Evolutionary conservation across 352 stramenopile genomes (phyloP), one percentile per base, ranked within the genome.

Genomic region (Phytophthora quininea): DNA sequence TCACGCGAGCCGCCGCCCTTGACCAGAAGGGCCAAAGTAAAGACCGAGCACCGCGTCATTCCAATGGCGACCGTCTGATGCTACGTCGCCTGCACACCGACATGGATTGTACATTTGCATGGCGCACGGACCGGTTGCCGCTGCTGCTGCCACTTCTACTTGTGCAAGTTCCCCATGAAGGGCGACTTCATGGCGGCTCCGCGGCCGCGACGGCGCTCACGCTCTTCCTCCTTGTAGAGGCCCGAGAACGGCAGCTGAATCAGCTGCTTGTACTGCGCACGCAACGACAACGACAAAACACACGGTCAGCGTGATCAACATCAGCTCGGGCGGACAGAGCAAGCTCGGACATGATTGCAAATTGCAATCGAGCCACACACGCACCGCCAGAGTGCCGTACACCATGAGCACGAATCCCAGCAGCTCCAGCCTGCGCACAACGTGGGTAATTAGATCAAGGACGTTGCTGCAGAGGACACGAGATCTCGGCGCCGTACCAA

Each of bases 221-320:
- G 81, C 54, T 76, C 56, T 58, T 94, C 82, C 3, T 71, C 58
- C 15, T 64, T 73, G 60, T 94, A 94, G 24, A 92, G 66, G 52
- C 62, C 58, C 7, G 49, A 14, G 15, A 80, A 10, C 3, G 87
- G 85, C 37, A 93, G 63, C 30, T 62, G 73, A 30, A 93, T 66
- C 31, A 95, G 68, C 69, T 93, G 84, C 77, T 95, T 95, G 81
- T 93, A 93, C 86, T 94, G 77, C 14, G 19, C 19, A 24, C 19
- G 19, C 19, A 24, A 24, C 19, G 19, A 24, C 19, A 24, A 24
- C 19, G 19, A 24, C 19, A 24, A 24, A 24, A 24, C 19, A 24
- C 19, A 24, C 19, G 19, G 19, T 19, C 14, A 50, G 11, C 7
- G 37, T 5, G 42, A 29, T 15, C 37, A 43, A 32, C 27, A 30